A percentile compares a stretch with the other conserved stretches of the same genome.
Evolutionary conservation across 2,329 filamentous ascomycete genomes (phyloP).

Genomic region (Blastomyces parvus): DNA sequence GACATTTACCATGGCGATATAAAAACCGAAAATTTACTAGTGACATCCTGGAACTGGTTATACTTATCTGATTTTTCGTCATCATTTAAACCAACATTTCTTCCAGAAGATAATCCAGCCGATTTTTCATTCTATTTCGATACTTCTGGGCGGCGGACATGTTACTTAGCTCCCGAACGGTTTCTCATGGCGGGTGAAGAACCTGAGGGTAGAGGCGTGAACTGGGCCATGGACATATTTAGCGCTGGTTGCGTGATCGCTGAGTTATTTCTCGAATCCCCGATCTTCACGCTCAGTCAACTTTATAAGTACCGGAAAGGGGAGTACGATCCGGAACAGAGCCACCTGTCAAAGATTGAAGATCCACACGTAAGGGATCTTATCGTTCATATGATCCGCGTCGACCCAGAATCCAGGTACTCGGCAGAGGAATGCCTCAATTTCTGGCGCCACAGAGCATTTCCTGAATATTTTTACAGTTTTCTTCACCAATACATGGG

Average conservation of each 20-base stretch:
- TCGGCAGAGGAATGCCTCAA: conserved; percentile 89
- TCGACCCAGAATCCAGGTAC: conserved; percentile 84
- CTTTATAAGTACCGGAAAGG: conserved; percentile 88
- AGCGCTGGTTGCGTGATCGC: conserved; percentile 95
- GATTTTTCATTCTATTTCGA: conserved; percentile 99
- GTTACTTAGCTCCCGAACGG: conserved; percentile 88
- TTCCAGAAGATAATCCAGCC: conserved; percentile 92
- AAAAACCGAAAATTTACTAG: conserved; percentile 93
- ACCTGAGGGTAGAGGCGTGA: conserved; percentile 53
- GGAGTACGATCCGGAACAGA: conserved; percentile 79
- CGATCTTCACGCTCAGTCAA: conserved; percentile 95
- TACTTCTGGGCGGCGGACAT: conserved; percentile 79
- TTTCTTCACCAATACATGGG: conserved; percentile 98
- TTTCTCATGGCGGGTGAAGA: conserved; percentile 66
- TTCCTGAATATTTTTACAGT: conserved; percentile 93
- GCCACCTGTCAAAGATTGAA: conserved; percentile 74
- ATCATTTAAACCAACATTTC: conserved; percentile 83
- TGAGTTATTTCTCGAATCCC: conserved; percentile 86
- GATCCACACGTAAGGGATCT: conserved; percentile 80
- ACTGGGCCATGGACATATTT: conserved; percentile 98
- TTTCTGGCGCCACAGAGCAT: conserved; percentile 85
- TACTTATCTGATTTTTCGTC: conserved; percentile 97
- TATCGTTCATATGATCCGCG: conserved; percentile 90
- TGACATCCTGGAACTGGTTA: conserved; percentile 99
- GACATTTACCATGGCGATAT: conserved; percentile 96